A percentile compares a stretch with the other conserved stretches of the same genome.
phyloP scores from a whole-genome alignment of 164 flowering plant species.

The Tetrastigma voinierianum region DNA sequence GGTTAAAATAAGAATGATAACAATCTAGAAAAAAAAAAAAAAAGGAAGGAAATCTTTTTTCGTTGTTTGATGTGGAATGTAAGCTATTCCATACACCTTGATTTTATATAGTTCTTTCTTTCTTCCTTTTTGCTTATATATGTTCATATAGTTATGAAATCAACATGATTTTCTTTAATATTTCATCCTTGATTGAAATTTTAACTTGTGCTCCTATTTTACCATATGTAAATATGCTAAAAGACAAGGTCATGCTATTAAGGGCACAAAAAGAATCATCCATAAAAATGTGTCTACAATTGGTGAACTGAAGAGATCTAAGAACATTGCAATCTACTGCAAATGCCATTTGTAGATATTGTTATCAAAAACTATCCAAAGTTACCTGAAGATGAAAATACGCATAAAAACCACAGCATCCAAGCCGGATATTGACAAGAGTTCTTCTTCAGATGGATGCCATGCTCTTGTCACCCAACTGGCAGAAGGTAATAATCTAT shows the following conservation, averaged over 20 bases:
- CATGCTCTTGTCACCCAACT: constrained; percentile 85
- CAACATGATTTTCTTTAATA: not conserved
- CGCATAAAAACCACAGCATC: constrained; percentile 90
- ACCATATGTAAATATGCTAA: not conserved
- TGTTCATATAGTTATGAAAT: not conserved
- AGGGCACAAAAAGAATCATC: not conserved
- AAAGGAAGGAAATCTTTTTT: not conserved
- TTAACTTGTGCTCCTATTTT: no score
- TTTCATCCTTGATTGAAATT: not conserved
- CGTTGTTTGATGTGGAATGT: not conserved
- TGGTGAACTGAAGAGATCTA: not conserved
- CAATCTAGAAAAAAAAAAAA: no score
- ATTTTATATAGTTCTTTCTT: not conserved
- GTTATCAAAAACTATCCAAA: not conserved
- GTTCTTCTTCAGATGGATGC: constrained; percentile 70
- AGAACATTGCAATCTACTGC: not conserved
- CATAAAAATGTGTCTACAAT: no score
- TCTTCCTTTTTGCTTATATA: not conserved
- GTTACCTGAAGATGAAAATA: constrained; percentile 72
- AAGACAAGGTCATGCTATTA: not conserved
- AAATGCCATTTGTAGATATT: not conserved
- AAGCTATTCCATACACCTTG: not conserved
- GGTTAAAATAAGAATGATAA: no score
- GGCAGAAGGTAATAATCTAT: constrained; percentile 69
- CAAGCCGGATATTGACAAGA: constrained; percentile 57